Percentiles rank a stretch among this genome's conserved stretches.
Evolutionary conservation across 78 protist species (phyloP).

Genomic region (Speleostelium caveatum): DNA sequence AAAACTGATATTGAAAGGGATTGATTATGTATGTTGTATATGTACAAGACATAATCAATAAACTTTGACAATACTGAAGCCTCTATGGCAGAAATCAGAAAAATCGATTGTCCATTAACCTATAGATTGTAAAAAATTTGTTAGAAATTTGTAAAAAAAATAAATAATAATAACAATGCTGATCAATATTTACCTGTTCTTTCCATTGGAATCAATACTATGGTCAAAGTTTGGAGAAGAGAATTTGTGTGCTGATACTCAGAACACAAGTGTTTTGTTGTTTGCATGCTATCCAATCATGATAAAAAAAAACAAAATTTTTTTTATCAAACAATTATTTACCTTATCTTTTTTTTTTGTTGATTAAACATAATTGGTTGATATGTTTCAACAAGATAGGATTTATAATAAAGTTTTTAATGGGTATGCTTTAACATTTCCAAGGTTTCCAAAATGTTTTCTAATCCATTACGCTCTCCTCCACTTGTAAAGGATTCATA

Average conservation of each 20-base stretch:
- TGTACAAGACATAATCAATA: slow-evolving; percentile 33
- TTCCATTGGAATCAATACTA: slow-evolving; percentile 61
- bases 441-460: slow-evolving; percentile 64
- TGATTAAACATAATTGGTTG: background rate
- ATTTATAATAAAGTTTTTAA: slow-evolving; percentile 7
- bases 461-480: slow-evolving; percentile 55
- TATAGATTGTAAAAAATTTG: too few relatives aligned
- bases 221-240: slow-evolving; percentile 19
- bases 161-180: too few relatives aligned
- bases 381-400: background rate
- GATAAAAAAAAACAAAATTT: too few relatives aligned
- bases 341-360: background rate
- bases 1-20: background rate
- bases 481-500: background rate
- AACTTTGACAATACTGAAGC: slow-evolving; percentile 27
- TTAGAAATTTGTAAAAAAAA: too few relatives aligned
- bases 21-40: background rate
- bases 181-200: too few relatives aligned
- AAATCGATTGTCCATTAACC: slow-evolving; percentile 80
- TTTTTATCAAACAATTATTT: background rate
- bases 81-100: slow-evolving; percentile 74
- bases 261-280: background rate
- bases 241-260: slow-evolving; percentile 8
- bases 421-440: slow-evolving; percentile 71
- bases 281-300: too few relatives aligned